phyloP scores from a whole-genome alignment of 352 stramenopile species.

The Globisporangium polare region DNA sequence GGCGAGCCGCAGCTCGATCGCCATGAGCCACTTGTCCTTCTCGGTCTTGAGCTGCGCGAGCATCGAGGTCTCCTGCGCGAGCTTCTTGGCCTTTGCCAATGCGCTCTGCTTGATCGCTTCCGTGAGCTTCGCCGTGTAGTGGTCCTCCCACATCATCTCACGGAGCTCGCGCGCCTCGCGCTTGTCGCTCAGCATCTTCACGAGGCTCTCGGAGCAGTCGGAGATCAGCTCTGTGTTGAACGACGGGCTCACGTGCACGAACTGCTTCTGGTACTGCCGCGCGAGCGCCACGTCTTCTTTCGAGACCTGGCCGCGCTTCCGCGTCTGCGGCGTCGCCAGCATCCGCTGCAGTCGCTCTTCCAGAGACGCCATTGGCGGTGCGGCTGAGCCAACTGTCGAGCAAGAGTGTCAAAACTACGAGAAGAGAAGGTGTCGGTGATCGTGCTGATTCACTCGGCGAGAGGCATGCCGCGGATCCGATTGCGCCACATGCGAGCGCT shows the following conservation, averaged over 20 bases:
- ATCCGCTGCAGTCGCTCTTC: conserved; percentile 47
- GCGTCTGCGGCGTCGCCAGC: conserved; percentile 29
- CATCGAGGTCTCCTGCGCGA: conserved; percentile 49
- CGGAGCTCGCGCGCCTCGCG: conserved; percentile 48
- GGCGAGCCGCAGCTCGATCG: conserved; percentile 44
- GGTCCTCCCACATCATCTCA: conserved; percentile 68
- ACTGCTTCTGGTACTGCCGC: conserved; percentile 41
- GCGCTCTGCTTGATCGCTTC: conserved; percentile 19
- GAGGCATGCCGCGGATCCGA: neutral
- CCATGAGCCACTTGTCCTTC: conserved; percentile 71
- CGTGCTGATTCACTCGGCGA: neutral
- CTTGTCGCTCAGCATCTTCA: conserved; percentile 35
- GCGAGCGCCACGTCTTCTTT: conserved; percentile 34
- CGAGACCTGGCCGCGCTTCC: conserved; percentile 48
- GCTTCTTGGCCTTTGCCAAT: conserved; percentile 31
- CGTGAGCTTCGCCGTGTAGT: conserved; percentile 29
- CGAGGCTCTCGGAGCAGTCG: conserved; percentile 49
- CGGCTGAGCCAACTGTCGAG: neutral
- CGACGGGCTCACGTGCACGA: conserved; percentile 24
- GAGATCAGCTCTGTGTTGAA: conserved; percentile 47
- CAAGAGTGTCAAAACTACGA: neutral
- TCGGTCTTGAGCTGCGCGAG: conserved; percentile 48
- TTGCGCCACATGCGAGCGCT: neutral
- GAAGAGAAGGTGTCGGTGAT: neutral
- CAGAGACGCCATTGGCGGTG: conserved; percentile 11